Base-by-base conservation (phyloP, 805 yeast genomes). In the Metschnikowia santaceciliae region DNA sequence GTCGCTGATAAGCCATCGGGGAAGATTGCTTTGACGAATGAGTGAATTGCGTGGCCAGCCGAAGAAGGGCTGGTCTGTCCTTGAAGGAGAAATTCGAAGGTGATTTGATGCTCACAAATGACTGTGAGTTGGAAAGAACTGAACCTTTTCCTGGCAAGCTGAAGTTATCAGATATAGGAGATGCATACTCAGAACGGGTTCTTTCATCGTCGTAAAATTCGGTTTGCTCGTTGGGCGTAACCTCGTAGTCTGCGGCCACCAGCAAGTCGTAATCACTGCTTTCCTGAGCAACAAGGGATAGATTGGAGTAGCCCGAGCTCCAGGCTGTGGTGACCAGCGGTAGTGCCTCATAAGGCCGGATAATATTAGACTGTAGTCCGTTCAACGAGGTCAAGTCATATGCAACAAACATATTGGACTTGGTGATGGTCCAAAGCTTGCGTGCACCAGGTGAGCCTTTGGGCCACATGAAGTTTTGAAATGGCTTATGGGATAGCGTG, bases 311-410 rank as follows among this genome's bases (percentile, higher is more conserved):
- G 0, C 81, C 75, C 3, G 68, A 66, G 49, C 80, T 71, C 95
- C 94, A 88, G 0, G 83, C 73, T 4, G 78, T 61, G 0, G 88
- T 69, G 0, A 75, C 73, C 6, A 76, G 66, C 1, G 81, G 72
- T 30, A 89, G 62, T 39, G 79, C 77, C 46, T 82, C 83, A 5
- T 79, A 62, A 53, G 76, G 59, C 70, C 70, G 58, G 4, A 63
- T 43, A 4, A 73, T 58, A 47, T 67, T 65, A 6, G 61, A 59
- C 37, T 50, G 45, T 17, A 58, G 53, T 6, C 57, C 61, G 39
- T 48, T 52, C 4, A 42, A 40, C 1, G 56, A 46, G 49, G 67
- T 70, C 40, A 73, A 56, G 54, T 66, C 67, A 54, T 70, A 68
- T 13, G 75, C 57, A 3, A 66, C 61, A 53, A 73, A 72, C 23